Conservation (phyloP, 306 rosid species). For the Cyclanthera cordifolia region DNA sequence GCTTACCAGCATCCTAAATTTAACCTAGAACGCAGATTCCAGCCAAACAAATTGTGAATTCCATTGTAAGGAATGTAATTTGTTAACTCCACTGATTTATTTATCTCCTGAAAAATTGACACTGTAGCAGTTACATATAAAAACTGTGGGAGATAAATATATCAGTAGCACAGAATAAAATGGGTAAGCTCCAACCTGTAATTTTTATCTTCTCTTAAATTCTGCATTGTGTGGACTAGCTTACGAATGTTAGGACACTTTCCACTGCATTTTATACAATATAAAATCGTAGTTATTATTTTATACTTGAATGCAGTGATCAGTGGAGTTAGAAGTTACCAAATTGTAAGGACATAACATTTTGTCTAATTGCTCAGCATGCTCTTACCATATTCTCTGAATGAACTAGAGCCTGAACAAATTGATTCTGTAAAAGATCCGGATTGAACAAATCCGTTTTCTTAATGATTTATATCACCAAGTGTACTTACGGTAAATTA, state of each 20-base stretch:
- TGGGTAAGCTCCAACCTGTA: background rate
- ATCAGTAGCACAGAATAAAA: background rate
- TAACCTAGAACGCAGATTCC: background rate
- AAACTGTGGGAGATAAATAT: too few species aligned
- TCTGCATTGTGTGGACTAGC: background rate
- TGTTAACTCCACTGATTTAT: background rate
- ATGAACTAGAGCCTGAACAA: background rate
- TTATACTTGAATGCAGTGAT: background rate
- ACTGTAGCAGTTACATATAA: too few species aligned
- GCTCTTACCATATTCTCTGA: background rate
- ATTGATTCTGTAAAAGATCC: background rate
- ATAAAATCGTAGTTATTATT: background rate
- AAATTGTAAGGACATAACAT: background rate
- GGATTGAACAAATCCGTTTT: background rate
- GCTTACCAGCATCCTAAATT: background rate
- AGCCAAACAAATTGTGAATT: slow-evolving; percentile 1
- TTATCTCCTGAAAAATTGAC: background rate
- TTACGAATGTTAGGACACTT: background rate
- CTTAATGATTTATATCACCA: background rate
- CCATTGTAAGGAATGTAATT: background rate
- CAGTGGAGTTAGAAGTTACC: background rate
- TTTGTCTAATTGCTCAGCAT: background rate
- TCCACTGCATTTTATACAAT: background rate
- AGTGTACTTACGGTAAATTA: background rate
- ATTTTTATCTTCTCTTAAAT: background rate